Base-by-base conservation (phyloP, 805 yeast genomes). In the Nakazawaea ernobii region DNA sequence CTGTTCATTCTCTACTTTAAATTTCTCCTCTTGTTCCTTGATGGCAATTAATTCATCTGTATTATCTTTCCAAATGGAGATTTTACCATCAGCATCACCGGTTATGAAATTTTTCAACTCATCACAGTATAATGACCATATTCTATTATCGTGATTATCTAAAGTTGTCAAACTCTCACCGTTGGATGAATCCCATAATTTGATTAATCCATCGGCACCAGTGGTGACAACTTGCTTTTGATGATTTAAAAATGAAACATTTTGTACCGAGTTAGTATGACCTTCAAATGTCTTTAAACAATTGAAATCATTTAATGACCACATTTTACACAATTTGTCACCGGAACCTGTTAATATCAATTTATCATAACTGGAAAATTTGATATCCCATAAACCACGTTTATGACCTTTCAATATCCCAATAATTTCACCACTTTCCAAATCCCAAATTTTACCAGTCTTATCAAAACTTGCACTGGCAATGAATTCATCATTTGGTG, bases 391-490 rank as follows among this genome's bases (percentile, higher is more conserved):
- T 39, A 94, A 77, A 10, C 98, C 98, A 58, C 99, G 79, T 61
- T 83, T 86, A 65, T 94, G 99, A 14, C 97, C 97, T 51, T 81
- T 80, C 52, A 94, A 69, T 7, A 92, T 73, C 8, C 95, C 97
- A 15, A 86, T 69, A 2, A 84, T 80, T 65, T 94, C 97, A 49
- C 99, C 98, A n/a, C 79, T 69, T 38, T 80, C 86, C 26, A 81
- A 59, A 60, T 86, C 83, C 98, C 98, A 94, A 3, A 94, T 69
- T 60, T 94, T 94, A 51, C 86, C 94, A 2, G 91, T 76, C 59
- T 92, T 87, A 65, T 94, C 99, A 62, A 86, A 95, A 10, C 96
- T 86, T 2, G 96, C 98, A 1, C 97, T 85, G 0, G 96, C 98
- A 59, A 94, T 82, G 43, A 75, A 71, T 53, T 83, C 84, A 64